Evolutionary conservation across 768 basidiomycete species (phyloP).

Genomic region (Amanita rubescens): DNA sequence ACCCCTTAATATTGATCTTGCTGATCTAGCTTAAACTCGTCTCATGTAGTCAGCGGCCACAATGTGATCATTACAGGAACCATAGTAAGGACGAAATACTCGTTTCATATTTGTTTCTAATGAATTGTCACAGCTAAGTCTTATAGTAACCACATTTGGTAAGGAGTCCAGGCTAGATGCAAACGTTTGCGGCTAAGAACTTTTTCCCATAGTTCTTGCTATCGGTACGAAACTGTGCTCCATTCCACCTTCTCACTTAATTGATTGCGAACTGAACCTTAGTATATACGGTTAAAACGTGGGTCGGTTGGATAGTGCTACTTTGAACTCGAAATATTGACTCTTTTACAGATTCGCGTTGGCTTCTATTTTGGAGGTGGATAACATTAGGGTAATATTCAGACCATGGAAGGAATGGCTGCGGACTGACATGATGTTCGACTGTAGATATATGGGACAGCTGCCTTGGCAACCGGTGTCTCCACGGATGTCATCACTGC

Average conservation of each 20-base stretch:
- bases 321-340: neutral
- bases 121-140: conserved; percentile 24
- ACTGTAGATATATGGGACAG: conserved; percentile 35
- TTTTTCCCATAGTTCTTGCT: conserved; percentile 22
- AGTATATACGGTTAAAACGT: conserved; percentile 44
- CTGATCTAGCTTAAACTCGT: conserved; percentile 4
- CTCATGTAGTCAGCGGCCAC: conserved; percentile 42
- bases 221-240: conserved; percentile 24
- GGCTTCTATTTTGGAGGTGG: neutral
- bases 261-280: neutral
- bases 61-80: conserved; percentile 37
- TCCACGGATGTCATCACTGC: conserved; percentile 47
- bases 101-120: neutral
- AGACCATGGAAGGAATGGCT: neutral
- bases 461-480: conserved; percentile 43
- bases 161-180: conserved; percentile 7
- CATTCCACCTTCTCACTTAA: neutral
- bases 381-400: neutral
- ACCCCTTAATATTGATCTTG: neutral
- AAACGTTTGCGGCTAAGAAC: neutral
- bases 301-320: conserved; percentile 4
- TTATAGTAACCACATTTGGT: conserved; percentile 40
- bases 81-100: conserved; percentile 31
- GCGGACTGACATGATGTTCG: neutral
- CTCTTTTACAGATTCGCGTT: conserved; percentile 23